phyloP scores from a whole-genome alignment of 768 basidiomycete genomes.

The Hericium erinaceus region DNA sequence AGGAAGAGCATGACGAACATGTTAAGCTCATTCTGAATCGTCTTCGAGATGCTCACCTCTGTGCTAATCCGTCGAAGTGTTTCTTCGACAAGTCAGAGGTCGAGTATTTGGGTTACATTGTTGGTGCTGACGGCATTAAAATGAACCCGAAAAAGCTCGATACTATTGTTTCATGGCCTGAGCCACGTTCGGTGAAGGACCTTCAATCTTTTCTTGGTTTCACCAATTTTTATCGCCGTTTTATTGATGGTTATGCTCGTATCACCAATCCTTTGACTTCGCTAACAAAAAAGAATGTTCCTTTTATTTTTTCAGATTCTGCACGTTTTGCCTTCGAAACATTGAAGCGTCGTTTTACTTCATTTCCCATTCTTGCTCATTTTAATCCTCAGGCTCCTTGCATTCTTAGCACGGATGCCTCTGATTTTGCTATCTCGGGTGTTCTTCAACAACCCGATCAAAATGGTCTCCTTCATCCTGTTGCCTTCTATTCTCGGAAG shows the following conservation, averaged over 20 bases:
- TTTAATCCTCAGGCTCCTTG: constrained; percentile 5
- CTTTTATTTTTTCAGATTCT: constrained; percentile 19
- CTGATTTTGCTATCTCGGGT: constrained; percentile 7
- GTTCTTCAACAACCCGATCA: constrained; percentile 22
- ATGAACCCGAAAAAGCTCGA: constrained; percentile 33
- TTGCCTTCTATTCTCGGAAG: constrained; percentile 29
- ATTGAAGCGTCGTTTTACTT: constrained; percentile 20
- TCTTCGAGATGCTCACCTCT: constrained; percentile 23
- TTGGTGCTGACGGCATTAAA: constrained; percentile 18
- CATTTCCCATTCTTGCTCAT: constrained; percentile 20
- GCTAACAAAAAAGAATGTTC: constrained; percentile 18
- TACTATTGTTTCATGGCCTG: constrained; percentile 30
- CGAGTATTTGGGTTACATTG: constrained; percentile 27
- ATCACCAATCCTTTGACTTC: constrained; percentile 21
- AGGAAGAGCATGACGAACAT: constrained; percentile 13
- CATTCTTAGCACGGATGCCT: neutral
- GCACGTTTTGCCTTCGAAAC: constrained; percentile 19
- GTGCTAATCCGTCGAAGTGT: constrained; percentile 23
- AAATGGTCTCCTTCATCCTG: constrained; percentile 23
- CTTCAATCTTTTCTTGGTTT: constrained; percentile 35
- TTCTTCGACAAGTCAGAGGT: constrained; percentile 23
- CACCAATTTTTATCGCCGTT: constrained; percentile 26
- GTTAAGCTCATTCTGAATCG: constrained; percentile 14
- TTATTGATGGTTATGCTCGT: constrained; percentile 23
- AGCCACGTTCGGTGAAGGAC: constrained; percentile 23